A percentile compares a stretch with the other conserved stretches of the same genome.
Evolutionary conservation across 495 filamentous ascomycete species (phyloP).

Genomic region (Neurospora terricola): DNA sequence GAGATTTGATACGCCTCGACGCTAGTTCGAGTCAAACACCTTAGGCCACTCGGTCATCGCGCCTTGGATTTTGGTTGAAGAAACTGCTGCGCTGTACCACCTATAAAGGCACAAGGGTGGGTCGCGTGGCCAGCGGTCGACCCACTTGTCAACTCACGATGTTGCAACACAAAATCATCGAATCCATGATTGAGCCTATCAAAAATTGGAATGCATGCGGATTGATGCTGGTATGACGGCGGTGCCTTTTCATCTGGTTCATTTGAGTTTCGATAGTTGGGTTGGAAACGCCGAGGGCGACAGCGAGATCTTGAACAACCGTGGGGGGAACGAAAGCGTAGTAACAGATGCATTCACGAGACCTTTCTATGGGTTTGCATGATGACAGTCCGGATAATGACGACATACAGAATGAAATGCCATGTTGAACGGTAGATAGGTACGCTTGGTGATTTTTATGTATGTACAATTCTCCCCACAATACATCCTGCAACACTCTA

Average conservation of each 20-base stretch:
- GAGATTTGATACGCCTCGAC: not conserved
- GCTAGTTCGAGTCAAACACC: not conserved
- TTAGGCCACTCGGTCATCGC: not conserved
- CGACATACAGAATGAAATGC: not conserved
- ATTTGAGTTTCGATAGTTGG: not conserved
- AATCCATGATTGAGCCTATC: not conserved
- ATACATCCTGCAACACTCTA: not conserved
- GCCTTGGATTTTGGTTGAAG: not conserved
- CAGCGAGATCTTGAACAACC: not conserved
- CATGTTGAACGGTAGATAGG: not conserved
- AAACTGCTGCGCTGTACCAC: rapidly evolving
- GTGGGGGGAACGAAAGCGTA: too few species aligned
- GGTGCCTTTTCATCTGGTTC: not conserved
- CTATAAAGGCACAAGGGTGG: not conserved
- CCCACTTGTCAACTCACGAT: not conserved
- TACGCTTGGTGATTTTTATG: not conserved
- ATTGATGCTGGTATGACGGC: not conserved
- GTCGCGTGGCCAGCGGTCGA: not conserved
- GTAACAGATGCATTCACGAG: not conserved
- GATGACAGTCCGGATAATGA: not conserved
- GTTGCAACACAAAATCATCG: not conserved
- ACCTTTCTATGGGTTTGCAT: not conserved
- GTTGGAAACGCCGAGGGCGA: not conserved
- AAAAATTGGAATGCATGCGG: too few species aligned
- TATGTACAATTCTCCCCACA: not conserved